A percentile compares a stretch with the other conserved stretches of the same genome.
Evolutionary conservation across 805 yeast species (phyloP).

Genomic region (Metschnikowia shivogae): DNA sequence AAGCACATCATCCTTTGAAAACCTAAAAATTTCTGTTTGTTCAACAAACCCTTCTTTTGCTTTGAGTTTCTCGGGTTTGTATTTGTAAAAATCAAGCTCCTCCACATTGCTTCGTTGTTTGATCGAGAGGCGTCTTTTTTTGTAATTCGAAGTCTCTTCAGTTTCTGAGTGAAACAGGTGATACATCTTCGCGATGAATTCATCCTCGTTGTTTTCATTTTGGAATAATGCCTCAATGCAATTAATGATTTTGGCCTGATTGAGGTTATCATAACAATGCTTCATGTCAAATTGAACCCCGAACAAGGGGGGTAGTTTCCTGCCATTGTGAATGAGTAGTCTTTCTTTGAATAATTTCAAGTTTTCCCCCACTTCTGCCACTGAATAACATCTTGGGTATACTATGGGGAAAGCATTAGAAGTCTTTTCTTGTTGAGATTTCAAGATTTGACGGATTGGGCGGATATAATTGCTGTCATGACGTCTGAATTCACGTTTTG

Average conservation of each 20-base stretch:
- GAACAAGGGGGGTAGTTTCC: constrained; percentile 35
- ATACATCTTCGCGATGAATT: constrained; percentile 10
- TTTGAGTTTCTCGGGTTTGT: background rate
- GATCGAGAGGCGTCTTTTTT: background rate
- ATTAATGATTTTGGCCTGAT: constrained; percentile 39
- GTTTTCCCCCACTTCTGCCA: constrained; percentile 40
- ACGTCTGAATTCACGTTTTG: constrained; percentile 23
- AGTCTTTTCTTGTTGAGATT: constrained; percentile 14
- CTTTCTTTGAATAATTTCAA: constrained; percentile 35
- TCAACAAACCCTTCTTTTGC: constrained; percentile 21
- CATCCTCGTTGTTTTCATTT: constrained; percentile 10
- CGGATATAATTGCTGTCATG: constrained; percentile 36
- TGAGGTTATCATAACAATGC: constrained; percentile 72
- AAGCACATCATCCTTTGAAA: constrained; percentile 43
- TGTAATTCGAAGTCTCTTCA: background rate
- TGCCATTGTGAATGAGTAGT: constrained; percentile 7
- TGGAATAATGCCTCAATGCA: constrained; percentile 26
- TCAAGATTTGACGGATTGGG: constrained; percentile 36
- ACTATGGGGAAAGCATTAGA: background rate
- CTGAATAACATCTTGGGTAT: constrained; percentile 38
- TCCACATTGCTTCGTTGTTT: constrained; percentile 1
- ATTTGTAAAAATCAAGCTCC: background rate
- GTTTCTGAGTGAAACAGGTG: background rate
- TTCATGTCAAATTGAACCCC: constrained; percentile 71
- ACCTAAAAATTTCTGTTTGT: constrained; percentile 27